phyloP scores from a whole-genome alignment of 345 rosid species.

The Limnanthes douglasii region DNA sequence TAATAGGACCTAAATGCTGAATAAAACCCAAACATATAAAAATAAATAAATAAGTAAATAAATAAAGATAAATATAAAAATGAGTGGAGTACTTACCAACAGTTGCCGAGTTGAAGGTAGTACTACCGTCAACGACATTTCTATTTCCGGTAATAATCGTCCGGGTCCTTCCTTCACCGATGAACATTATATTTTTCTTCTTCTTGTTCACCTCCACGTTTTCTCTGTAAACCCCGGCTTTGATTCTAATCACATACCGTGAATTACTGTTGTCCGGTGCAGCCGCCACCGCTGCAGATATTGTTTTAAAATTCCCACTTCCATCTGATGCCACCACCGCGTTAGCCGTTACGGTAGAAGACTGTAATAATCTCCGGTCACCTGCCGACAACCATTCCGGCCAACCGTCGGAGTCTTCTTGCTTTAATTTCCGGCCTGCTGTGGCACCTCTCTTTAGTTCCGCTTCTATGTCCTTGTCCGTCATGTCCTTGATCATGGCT shows the following conservation, averaged over 20 bases:
- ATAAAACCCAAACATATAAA: neutral
- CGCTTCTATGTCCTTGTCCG: constrained; percentile 48
- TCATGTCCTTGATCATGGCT: constrained; percentile 58
- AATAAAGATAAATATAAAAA: neutral
- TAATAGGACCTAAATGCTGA: neutral
- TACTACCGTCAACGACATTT: constrained; percentile 79
- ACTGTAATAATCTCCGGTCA: constrained; percentile 61
- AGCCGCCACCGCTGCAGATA: constrained; percentile 53
- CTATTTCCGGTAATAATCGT: constrained; percentile 65
- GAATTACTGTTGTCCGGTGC: constrained; percentile 48
- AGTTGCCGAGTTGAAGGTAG: constrained; percentile 80
- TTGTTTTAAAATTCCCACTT: constrained; percentile 47
- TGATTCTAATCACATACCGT: constrained; percentile 55
- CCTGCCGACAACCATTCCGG: constrained; percentile 72
- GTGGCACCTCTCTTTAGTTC: constrained; percentile 13
- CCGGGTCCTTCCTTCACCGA: constrained; percentile 63
- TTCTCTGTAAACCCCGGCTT: constrained; percentile 71
- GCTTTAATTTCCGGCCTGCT: constrained; percentile 9
- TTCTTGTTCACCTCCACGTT: constrained; percentile 56
- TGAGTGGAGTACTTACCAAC: constrained; percentile 41
- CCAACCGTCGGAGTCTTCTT: constrained; percentile 25
- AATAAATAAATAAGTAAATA: neutral
- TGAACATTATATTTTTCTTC: constrained; percentile 62
- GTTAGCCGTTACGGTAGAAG: constrained; percentile 33
- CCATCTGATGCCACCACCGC: constrained; percentile 82